These are phyloP conservation scores for Cronartium quercuum DNA, from an alignment of 1,284 basidiomycete genomes.

Conservation along the genomic window DNA sequence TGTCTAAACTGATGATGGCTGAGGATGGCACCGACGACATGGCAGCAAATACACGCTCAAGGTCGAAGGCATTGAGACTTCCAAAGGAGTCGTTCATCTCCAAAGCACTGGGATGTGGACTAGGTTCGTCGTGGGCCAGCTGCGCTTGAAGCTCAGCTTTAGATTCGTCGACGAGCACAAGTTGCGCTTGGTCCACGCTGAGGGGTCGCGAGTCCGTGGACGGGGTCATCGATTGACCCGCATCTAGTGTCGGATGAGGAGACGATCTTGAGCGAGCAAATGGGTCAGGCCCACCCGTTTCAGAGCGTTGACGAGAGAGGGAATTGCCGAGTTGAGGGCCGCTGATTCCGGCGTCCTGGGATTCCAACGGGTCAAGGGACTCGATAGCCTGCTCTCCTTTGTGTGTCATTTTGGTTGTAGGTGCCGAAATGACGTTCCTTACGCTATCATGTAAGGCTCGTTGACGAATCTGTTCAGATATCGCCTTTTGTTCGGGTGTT, in stretches of 20 bases:
- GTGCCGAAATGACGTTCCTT: constrained; percentile 62
- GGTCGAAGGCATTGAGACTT: constrained; percentile 15
- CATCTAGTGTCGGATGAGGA: not conserved
- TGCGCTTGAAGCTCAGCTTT: not conserved
- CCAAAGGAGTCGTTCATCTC: not conserved
- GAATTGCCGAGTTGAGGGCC: not conserved
- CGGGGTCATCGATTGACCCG: not conserved
- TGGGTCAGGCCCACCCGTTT: not conserved
- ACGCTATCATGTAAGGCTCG: constrained; percentile 75
- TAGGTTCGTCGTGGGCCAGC: not conserved
- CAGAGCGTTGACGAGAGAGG: not conserved
- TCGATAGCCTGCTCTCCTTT: constrained; percentile 82
- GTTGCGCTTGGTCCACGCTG: not conserved
- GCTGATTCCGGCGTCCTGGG: not conserved
- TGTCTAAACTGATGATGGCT: not conserved
- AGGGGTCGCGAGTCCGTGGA: not conserved
- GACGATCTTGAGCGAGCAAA: not conserved
- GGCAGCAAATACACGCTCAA: constrained; percentile 29
- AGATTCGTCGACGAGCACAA: not conserved
- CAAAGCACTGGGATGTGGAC: not conserved
- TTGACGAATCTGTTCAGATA: constrained; percentile 69
- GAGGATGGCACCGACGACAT: constrained; percentile 24
- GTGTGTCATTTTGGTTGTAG: constrained; percentile 78
- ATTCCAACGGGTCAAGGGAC: constrained; percentile 52
- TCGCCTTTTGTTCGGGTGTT: constrained; percentile 69